These are phyloP conservation scores for Atkinsonella hypoxylon DNA, from an alignment of 2,329 filamentous ascomycete genomes.

Conservation along the genomic window DNA sequence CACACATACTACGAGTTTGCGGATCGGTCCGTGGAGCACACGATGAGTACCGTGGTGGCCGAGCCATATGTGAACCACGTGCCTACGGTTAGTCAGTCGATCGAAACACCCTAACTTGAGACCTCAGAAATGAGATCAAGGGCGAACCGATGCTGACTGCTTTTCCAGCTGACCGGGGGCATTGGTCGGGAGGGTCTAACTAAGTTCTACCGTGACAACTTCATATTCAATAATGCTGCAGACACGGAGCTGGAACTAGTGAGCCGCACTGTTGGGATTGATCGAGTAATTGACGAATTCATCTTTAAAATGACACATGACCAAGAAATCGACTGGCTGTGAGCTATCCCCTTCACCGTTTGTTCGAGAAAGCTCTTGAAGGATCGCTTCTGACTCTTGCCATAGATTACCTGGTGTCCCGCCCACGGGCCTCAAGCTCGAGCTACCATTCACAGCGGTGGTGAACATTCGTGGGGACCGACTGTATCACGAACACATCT, in stretches of 20 bases:
- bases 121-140: no score
- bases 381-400: neutral
- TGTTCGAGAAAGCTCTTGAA: neutral
- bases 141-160: neutral
- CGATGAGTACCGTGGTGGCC: slow-evolving; percentile 72
- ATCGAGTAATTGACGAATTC: slow-evolving; percentile 62
- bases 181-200: slow-evolving; percentile 52
- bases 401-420: slow-evolving; percentile 39
- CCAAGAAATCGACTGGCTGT: slow-evolving; percentile 57
- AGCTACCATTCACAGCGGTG: slow-evolving; percentile 49
- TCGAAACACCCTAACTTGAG: no score
- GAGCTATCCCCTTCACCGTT: slow-evolving; percentile 18
- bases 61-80: slow-evolving; percentile 73
- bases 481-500: slow-evolving; percentile 54
- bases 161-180: slow-evolving; percentile 46
- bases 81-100: slow-evolving; percentile 42
- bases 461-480: slow-evolving; percentile 53
- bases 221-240: slow-evolving; percentile 60
- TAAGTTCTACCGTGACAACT: slow-evolving; percentile 59
- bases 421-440: slow-evolving; percentile 38
- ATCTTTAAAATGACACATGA: slow-evolving; percentile 53
- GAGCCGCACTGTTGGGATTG: slow-evolving; percentile 58
- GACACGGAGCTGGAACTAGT: slow-evolving; percentile 58
- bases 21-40: slow-evolving; percentile 55
- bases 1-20: slow-evolving; percentile 62